These are phyloP conservation scores for Pelagomonas calceolata DNA, from an alignment of 108 stramenopile genomes.

Conservation along the genomic window DNA sequence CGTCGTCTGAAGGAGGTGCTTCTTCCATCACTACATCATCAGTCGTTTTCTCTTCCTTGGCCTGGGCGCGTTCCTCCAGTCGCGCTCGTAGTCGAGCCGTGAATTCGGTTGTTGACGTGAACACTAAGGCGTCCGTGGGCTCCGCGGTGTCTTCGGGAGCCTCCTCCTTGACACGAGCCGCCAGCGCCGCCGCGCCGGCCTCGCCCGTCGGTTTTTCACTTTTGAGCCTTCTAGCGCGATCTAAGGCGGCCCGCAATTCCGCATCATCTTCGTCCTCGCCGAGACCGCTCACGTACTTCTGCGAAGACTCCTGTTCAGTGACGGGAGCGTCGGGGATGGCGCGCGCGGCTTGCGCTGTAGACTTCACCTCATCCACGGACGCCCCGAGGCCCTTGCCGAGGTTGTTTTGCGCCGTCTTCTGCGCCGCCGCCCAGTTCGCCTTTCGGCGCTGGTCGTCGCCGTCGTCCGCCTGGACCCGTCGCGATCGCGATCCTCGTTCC, in stretches of 20 bases:
- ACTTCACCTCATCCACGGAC: constrained; percentile 2
- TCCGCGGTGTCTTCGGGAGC: neutral
- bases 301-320: too few relatives aligned
- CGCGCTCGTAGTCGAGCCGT: neutral
- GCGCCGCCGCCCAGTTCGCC: neutral
- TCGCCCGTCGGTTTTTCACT: too few relatives aligned
- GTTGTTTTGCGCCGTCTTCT: constrained; percentile 2
- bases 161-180: neutral
- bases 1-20: constrained; percentile 6
- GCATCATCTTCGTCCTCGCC: neutral
- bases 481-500: constrained; percentile 41
- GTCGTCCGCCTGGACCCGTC: constrained; percentile 29
- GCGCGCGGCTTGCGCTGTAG: neutral
- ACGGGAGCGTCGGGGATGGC: neutral
- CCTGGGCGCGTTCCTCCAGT: neutral
- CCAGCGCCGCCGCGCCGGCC: too few relatives aligned
- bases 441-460: constrained; percentile 20
- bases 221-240: neutral
- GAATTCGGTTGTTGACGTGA: neutral
- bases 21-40: constrained; percentile 11
- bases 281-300: neutral
- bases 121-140: neutral
- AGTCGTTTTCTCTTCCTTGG: neutral
- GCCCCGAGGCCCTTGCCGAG: neutral
- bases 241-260: neutral